Percentiles rank a stretch among this genome's conserved stretches.
phyloP scores from a whole-genome alignment of 2,329 filamentous ascomycete species.

The Pseudogymnoascus sp. region DNA sequence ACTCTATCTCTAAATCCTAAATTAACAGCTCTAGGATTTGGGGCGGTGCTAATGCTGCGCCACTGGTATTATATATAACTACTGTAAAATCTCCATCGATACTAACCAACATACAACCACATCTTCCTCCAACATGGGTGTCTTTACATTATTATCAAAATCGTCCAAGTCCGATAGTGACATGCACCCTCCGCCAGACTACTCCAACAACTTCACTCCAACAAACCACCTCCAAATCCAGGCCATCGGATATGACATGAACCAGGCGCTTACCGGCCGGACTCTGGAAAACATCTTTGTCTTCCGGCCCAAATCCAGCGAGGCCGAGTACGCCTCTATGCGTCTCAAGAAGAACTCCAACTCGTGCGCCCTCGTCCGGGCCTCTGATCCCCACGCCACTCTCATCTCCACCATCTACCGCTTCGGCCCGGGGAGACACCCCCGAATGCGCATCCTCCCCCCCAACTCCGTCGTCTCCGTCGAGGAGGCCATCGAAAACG shows the following conservation, averaged over 20 bases:
- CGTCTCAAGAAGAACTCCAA: conserved; percentile 11
- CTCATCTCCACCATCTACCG: conserved; percentile 17
- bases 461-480: conserved; percentile 9
- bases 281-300: conserved; percentile 11
- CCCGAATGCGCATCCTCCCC: conserved; percentile 13
- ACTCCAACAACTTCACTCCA: neutral
- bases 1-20: neutral
- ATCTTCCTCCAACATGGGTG: neutral
- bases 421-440: conserved; percentile 14
- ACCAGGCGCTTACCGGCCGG: conserved; percentile 9
- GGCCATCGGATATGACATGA: conserved; percentile 10
- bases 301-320: neutral
- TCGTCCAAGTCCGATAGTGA: neutral
- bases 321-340: conserved; percentile 10
- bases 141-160: neutral
- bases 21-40: neutral
- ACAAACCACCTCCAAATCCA: conserved; percentile 5
- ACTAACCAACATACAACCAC: neutral
- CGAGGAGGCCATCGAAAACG: conserved; percentile 13
- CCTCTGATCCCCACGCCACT: conserved; percentile 1
- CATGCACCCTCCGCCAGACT: neutral
- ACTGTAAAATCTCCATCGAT: neutral
- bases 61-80: neutral
- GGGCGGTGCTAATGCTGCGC: neutral
- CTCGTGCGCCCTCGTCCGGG: conserved; percentile 9